Conservation (phyloP, 2,329 filamentous ascomycete species). For the Thyridium curvatum region DNA sequence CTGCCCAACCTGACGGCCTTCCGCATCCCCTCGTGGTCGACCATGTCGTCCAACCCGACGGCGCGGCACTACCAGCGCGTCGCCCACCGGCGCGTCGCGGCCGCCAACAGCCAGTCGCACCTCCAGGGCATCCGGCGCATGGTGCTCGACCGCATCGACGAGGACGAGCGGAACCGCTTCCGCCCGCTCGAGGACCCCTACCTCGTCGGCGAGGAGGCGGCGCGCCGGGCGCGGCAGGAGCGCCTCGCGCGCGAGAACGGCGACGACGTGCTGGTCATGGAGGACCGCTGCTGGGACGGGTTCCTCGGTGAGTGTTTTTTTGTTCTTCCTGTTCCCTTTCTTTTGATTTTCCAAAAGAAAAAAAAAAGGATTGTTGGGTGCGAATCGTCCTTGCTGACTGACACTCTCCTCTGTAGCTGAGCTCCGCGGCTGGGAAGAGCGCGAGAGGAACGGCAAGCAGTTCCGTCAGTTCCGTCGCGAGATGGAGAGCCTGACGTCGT, state of each 20-base stretch:
- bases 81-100: slow-evolving; percentile 52
- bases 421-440: slow-evolving; percentile 43
- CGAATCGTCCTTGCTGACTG: slow-evolving; percentile 7
- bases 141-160: slow-evolving; percentile 27
- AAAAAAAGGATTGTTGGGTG: too few species aligned
- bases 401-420: slow-evolving; percentile 30
- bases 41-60: slow-evolving; percentile 45
- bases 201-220: slow-evolving; percentile 60
- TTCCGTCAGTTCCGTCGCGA: slow-evolving; percentile 29
- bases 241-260: slow-evolving; percentile 50
- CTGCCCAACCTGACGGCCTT: slow-evolving; percentile 44
- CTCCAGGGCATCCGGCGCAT: slow-evolving; percentile 22
- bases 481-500: slow-evolving; percentile 16
- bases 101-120: slow-evolving; percentile 26
- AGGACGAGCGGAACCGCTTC: slow-evolving; percentile 24
- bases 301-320: slow-evolving; percentile 42
- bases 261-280: slow-evolving; percentile 46
- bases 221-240: slow-evolving; percentile 48
- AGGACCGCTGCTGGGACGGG: slow-evolving; percentile 56
- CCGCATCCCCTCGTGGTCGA: slow-evolving; percentile 54
- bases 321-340: neutral
- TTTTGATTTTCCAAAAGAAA: too few species aligned
- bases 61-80: slow-evolving; percentile 58
- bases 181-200: slow-evolving; percentile 61
- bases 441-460: slow-evolving; percentile 28